Base-by-base conservation (phyloP, 106 monocot species). In the Cymbidium sinense region DNA sequence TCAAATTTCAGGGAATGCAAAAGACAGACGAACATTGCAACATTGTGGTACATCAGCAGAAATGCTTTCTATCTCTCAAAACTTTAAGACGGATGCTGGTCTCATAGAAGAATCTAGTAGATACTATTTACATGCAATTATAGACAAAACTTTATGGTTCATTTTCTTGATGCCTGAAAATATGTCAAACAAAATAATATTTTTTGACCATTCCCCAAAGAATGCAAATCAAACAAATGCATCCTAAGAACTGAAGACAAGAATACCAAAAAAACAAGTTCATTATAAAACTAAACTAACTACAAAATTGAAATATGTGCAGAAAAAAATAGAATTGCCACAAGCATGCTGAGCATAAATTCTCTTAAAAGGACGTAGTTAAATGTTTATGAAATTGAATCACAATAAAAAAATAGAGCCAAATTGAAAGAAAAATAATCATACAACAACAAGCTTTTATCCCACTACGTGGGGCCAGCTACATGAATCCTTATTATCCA, bases 151-250 rank as follows among this genome's bases (percentile, higher is more conserved):
- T 76, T 87, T 92, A 81, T 88, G 82, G 27, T 82, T 85, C 37
- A 91, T 20, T 81, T 83, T 89, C 90, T 86, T 74, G 91, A 93
- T 85, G 75, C 87, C 95, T 95, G 91, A 28, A 44, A 74, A 5
- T 27, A 74, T 43, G 44, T 47, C 23, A 74, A 74, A 72, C n/a
- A 7, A 21, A 44, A 47, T 9, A 44, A 47, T 9, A 28, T 74
- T 43, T 35, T 71, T n/a, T 35, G 29, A 13, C 19, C 44, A 11
- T 20, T 47, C 37, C 36, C 9, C 11, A 15, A n/a, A 71, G n/a
- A 10, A 74, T 3, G 47, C 12, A 29, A 44, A 43, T 43, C 4
- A 44, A 74, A 74, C 20, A 74, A 74, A 74, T 44, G 74, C 73
- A 74, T 12, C 28, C 1, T 11, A 74, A 44, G 28, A 74, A 27